Evolutionary conservation across 2,329 filamentous ascomycete species (phyloP).

Genomic region (Sarocladium brachiariae): DNA sequence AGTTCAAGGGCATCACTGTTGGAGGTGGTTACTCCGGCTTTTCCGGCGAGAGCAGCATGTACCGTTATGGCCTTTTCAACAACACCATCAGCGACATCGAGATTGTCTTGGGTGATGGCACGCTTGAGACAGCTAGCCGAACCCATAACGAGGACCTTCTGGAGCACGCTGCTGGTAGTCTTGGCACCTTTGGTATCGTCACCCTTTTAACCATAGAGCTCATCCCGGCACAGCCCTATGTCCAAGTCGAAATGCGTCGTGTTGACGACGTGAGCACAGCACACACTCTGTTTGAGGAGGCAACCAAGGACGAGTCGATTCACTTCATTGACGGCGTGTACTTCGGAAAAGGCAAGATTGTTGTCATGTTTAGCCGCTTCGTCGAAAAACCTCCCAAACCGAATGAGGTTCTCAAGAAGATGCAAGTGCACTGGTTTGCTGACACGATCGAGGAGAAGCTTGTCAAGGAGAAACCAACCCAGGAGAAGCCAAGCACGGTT

Average conservation of each 20-base stretch:
- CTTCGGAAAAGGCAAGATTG: conserved; percentile 37
- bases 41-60: conserved; percentile 49
- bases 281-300: conserved; percentile 30
- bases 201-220: conserved; percentile 47
- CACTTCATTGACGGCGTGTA: conserved; percentile 55
- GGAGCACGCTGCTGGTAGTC: conserved; percentile 43
- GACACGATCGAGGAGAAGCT: conserved; percentile 21
- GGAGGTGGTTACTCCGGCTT: conserved; percentile 51
- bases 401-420: conserved; percentile 30
- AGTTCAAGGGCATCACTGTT: conserved; percentile 54
- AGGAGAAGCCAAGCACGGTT: conserved; percentile 15
- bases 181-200: conserved; percentile 50
- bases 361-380: conserved; percentile 44
- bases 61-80: conserved; percentile 51
- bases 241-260: conserved; percentile 42
- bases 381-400: conserved; percentile 36
- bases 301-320: conserved; percentile 18
- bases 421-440: conserved; percentile 24
- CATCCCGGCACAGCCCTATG: conserved; percentile 37
- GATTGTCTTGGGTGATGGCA: conserved; percentile 47
- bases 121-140: conserved; percentile 39
- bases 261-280: conserved; percentile 23
- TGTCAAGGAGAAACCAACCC: conserved; percentile 18
- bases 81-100: conserved; percentile 44
- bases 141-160: conserved; percentile 43